Evolutionary conservation across 306 rosid species (phyloP), one percentile per base, ranked within the genome.

Genomic region (Cicer pinnatifidum): DNA sequence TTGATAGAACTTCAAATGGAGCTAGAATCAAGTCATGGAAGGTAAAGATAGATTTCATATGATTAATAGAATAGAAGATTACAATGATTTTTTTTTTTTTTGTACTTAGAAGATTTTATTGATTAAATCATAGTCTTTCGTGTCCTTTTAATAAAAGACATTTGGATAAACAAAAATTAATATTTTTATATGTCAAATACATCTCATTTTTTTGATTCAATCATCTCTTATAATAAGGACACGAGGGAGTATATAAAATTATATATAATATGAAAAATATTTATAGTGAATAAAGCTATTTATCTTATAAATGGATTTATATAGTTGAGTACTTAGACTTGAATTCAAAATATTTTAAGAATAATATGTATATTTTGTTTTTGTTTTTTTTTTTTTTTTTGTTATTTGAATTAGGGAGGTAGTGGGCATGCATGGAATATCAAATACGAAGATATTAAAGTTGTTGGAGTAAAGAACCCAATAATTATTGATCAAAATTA

Each of bases 11-110:
- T 28, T 28, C 43, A 59, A 86, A 86, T 86, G 92, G 86, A 61
- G 87, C 72, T 7, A 82, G 92, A 84, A 86, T 88, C 77, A 88
- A 86, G 84, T 86, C 92, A 72, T 78, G 86, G 86, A 2, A 12
- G 62, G 88, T 88, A 75, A 75, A 2, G 69, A 75, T 75, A 3
- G 3, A 17, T 35, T 6, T 8, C 1, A 1, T 45, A 10, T 76
- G 10, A 1, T 19, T 51, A 3, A 17, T 9, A 6, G 2, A 51
- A 13, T 9, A 0, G 2, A 56, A 1, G 1, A 8, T 11, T 2
- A 0, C 3, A 7, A 9, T 17, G 4, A 17, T 16, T 10, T 15
- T 37, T 28, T 28, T 17, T 19, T 19, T 28, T 0, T 28, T 28
- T 3, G 4, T 28, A 28, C 4, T 28, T 28, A 28, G 35, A 3